Evolutionary conservation across 2,329 filamentous ascomycete genomes (phyloP).

Genomic region (Moelleriella libera): DNA sequence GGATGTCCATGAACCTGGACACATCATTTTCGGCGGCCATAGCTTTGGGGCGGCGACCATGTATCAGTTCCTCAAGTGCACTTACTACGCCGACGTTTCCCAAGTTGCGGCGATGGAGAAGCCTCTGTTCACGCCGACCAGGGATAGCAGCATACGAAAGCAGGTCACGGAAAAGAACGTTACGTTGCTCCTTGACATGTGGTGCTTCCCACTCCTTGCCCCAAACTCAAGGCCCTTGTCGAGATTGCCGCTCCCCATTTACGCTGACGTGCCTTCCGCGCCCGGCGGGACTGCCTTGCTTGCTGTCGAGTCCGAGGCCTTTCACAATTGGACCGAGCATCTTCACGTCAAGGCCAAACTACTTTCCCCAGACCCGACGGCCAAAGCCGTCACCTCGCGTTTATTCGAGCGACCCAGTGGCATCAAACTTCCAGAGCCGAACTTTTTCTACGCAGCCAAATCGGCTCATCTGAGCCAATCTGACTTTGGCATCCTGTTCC

Average conservation of each 20-base stretch:
- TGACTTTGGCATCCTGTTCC: slow-evolving; percentile 74
- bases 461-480: slow-evolving; percentile 75
- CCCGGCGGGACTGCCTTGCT: slow-evolving; percentile 47
- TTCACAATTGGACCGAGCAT: slow-evolving; percentile 66
- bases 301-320: slow-evolving; percentile 61
- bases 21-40: slow-evolving; percentile 64
- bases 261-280: slow-evolving; percentile 34
- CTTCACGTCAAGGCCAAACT: slow-evolving; percentile 53
- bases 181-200: slow-evolving; percentile 63
- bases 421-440: slow-evolving; percentile 34
- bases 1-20: slow-evolving; percentile 56
- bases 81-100: slow-evolving; percentile 47
- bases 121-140: slow-evolving; percentile 46
- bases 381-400: slow-evolving; percentile 23
- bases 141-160: slow-evolving; percentile 37
- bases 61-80: slow-evolving; percentile 65
- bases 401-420: slow-evolving; percentile 28
- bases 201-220: slow-evolving; percentile 59
- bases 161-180: slow-evolving; percentile 58
- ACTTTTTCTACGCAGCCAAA: slow-evolving; percentile 59
- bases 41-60: slow-evolving; percentile 67
- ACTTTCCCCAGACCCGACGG: slow-evolving; percentile 41
- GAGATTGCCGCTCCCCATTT: slow-evolving; percentile 60
- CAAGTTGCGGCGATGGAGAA: slow-evolving; percentile 31
- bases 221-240: slow-evolving; percentile 49